phyloP scores from a whole-genome alignment of 768 basidiomycete species.

The Stropharia rugosoannulata region DNA sequence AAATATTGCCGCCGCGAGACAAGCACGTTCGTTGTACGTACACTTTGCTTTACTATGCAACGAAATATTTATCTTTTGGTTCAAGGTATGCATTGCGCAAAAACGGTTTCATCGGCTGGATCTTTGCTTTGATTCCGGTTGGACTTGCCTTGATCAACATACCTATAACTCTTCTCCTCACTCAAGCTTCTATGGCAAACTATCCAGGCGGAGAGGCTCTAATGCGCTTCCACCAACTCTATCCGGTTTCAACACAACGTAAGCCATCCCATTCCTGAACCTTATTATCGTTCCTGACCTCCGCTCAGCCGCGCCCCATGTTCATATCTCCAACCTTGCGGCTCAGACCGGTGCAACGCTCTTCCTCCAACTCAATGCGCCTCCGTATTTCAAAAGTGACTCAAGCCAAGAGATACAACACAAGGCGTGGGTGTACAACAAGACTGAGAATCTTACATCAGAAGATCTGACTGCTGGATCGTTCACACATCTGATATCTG shows the following conservation, averaged over 20 bases:
- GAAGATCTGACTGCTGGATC: constrained; percentile 33
- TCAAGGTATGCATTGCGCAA: constrained; percentile 49
- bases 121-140: constrained; percentile 45
- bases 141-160: constrained; percentile 55
- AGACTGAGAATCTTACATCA: constrained; percentile 66
- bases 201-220: constrained; percentile 90
- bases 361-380: constrained; percentile 71
- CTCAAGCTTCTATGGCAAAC: constrained; percentile 64
- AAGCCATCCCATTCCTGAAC: background rate
- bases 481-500: constrained; percentile 67
- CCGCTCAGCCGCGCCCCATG: constrained; percentile 33
- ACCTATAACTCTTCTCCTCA: constrained; percentile 48
- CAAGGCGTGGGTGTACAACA: constrained; percentile 70
- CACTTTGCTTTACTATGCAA: background rate
- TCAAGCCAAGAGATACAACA: constrained; percentile 7
- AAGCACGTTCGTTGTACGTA: constrained; percentile 62
- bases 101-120: constrained; percentile 39
- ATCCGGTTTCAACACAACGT: constrained; percentile 25
- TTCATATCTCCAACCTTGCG: constrained; percentile 83
- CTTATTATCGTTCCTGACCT: background rate
- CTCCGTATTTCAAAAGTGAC: constrained; percentile 40
- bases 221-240: constrained; percentile 53
- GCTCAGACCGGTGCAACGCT: constrained; percentile 90
- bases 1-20: constrained; percentile 77
- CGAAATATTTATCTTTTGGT: background rate